Evolutionary conservation across 352 stramenopile species (phyloP), one percentile per base, ranked within the genome.

Genomic region (Globisporangium rhizosaccharum): DNA sequence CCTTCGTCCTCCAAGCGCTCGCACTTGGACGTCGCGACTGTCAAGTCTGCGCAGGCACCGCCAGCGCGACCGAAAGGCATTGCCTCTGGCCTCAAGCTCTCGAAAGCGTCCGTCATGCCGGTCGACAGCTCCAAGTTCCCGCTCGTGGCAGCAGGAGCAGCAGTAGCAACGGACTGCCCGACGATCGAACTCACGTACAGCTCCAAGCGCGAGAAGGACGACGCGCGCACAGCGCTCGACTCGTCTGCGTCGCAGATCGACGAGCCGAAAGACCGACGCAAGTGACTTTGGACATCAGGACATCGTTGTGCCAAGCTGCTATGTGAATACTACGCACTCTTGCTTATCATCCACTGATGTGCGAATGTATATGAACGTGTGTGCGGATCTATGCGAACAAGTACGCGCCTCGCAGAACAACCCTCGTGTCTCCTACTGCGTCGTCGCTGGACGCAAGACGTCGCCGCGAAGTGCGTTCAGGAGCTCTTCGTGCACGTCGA

Each of bases 51-150:
- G 25, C 39, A 74, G 53, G 37, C 54, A 36, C 18, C 42, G 39
- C 18, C n/a, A 17, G 7, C 47, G n/a, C 23, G 39, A 36, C 55
- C 46, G 10, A 62, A 64, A 48, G 33, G 52, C 20, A 49, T 48
- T 12, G 23, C 36, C 10, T 56, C 47, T 2, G 49, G 49, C 1
- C 28, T 71, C 25, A 67, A 71, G 39, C 47, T 76, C 18, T 88
- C 76, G 8, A 86, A 87, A 55, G 65, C 77, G 26, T 86, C 79
- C 0, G 79, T 87, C n/a, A 65, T 88, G 44, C 79, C 79, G n/a
- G 75, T 88, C 33, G 69, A 76, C 42, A 53, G 30, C 28, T 25
- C n/a, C 20, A 30, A 48, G 25, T 48, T 51, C 42, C n/a, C 59
- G 10, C 33, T 39, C 10, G 33, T 39, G 33, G 37, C 17, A 10